Evolutionary conservation across 345 rosid genomes (phyloP), one percentile per base, ranked within the genome.

Genomic region (Brassica carinata): DNA sequence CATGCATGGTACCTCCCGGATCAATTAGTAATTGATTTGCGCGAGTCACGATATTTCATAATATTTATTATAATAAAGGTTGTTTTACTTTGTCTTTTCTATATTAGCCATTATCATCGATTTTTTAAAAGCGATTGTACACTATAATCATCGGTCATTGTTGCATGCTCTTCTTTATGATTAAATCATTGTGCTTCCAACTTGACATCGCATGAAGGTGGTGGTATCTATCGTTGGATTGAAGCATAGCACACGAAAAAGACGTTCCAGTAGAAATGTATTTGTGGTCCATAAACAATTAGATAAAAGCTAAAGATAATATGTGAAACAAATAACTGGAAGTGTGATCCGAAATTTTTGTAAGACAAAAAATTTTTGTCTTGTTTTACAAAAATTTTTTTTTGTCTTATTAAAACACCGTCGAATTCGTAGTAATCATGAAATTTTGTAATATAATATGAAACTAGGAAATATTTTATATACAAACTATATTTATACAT

Each of bases 21-120:
- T 67, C 78, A 73, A 79, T 73, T 73, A 13, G 73, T 67, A 29
- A 33, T 72, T 67, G 82, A 73, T 79, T 61, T 45, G 34, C 23
- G 11, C 5, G 57, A 48, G 55, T 1, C 64, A 31, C 23, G 2
- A 78, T 73, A 59, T 79, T 58, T 29, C 5, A 19, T 73, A 19
- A 14, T 55, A 14, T 55, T 18, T 30, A 33, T 31, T 15, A 15
- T 6, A 67, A 62, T 48, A 80, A 73, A 79, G 23, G 18, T 74
- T 73, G 27, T 29, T 11, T 79, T 10, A 19, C 23, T 19, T 19
- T 19, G 23, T 19, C 23, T 19, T 19, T 19, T 19, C 1, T 19
- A 19, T 19, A 19, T 19, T 19, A 19, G 23, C 23, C 23, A 19
- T 19, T 19, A 19, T 19, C 23, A 19, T 19, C 23, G 23, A 19